Percentiles rank a stretch among this genome's conserved stretches.
Evolutionary conservation across 2,329 filamentous ascomycete species (phyloP).

Genomic region (Pseudocercospora eumusae): DNA sequence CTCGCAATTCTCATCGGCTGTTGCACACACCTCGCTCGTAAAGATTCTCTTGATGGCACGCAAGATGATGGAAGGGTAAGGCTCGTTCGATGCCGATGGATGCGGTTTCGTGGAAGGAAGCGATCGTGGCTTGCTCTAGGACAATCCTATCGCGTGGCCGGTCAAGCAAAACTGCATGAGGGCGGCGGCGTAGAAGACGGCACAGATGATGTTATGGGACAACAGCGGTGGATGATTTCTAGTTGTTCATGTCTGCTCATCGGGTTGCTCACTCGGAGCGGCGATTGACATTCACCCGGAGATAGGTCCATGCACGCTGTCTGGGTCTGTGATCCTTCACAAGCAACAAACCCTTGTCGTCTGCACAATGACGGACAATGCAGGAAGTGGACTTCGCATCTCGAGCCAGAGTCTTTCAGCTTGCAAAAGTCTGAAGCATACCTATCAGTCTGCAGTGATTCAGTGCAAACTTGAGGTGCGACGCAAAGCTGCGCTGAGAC

Average conservation of each 20-base stretch:
- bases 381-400: neutral
- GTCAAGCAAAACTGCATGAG: neutral
- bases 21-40: neutral
- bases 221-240: neutral
- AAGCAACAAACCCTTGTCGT: constrained; percentile 9
- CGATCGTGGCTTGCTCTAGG: neutral
- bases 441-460: neutral
- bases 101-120: neutral
- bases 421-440: too few relatives aligned
- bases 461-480: neutral
- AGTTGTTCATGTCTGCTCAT: neutral
- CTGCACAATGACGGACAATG: neutral
- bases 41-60: neutral
- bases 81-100: neutral
- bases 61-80: neutral
- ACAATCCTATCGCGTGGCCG: neutral
- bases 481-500: neutral
- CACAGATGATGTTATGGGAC: neutral
- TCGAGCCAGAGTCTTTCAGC: neutral
- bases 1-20: neutral
- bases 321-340: neutral
- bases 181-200: neutral
- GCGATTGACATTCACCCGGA: neutral
- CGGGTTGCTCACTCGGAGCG: neutral
- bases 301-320: neutral